Percentiles rank a stretch among this genome's conserved stretches.
Conservation (phyloP, 78 protist species). For the Monosiga brevicollis region DNA sequence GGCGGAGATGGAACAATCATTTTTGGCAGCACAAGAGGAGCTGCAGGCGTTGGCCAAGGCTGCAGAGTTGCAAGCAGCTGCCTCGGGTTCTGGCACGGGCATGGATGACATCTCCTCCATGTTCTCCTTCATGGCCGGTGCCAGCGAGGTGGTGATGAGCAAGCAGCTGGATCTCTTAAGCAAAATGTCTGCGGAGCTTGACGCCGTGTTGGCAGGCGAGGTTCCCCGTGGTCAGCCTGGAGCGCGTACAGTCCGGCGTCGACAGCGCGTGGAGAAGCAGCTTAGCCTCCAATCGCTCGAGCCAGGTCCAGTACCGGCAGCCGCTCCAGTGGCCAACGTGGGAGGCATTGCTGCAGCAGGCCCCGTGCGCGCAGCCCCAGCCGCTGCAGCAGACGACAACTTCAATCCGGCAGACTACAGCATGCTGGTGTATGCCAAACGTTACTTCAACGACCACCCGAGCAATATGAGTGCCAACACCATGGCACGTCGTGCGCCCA, state of each 20-base stretch:
- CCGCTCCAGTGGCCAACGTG: background rate
- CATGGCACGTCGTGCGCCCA: background rate
- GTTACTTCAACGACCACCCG: conserved; percentile 1
- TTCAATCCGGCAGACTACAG: background rate
- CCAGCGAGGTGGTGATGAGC: background rate
- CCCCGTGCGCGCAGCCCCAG: background rate
- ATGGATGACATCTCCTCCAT: no score
- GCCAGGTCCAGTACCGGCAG: background rate
- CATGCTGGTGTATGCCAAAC: background rate
- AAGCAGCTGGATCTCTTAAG: background rate
- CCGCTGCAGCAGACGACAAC: background rate
- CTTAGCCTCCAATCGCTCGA: background rate
- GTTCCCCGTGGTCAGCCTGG: background rate
- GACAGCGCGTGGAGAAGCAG: background rate
- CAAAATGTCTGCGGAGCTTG: no score
- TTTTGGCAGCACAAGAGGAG: background rate
- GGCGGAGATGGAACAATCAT: background rate
- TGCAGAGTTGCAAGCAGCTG: background rate
- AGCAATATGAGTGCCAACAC: background rate
- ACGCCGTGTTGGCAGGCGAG: no score
- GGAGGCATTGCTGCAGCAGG: background rate
- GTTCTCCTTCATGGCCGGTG: no score
- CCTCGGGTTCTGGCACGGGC: no score
- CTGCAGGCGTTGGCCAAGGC: background rate
- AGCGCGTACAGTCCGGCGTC: background rate